A percentile compares a stretch with the other conserved stretches of the same genome.
Conservation (phyloP, 2,329 filamentous ascomycete species). For the Cercospora sesami region DNA sequence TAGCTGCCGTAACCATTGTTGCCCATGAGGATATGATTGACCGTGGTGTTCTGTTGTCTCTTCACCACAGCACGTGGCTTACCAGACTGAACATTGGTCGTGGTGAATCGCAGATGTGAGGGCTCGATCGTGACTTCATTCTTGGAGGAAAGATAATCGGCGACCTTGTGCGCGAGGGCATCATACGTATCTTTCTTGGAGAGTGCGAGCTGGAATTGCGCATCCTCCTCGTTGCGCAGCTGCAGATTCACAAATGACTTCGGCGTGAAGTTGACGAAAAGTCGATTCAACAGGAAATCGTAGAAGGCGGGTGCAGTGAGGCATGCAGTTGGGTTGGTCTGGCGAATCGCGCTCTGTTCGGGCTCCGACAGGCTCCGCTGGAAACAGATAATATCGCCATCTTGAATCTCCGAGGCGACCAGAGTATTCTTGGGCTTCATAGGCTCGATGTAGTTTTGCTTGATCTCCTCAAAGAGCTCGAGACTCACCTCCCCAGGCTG, state of each 20-base stretch:
- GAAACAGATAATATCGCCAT: slow-evolving; percentile 96
- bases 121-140: slow-evolving; percentile 60
- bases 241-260: slow-evolving; percentile 46
- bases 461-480: slow-evolving; percentile 92
- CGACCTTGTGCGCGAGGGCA: slow-evolving; percentile 79
- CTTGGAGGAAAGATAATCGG: slow-evolving; percentile 60
- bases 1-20: slow-evolving; percentile 69
- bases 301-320: slow-evolving; percentile 62
- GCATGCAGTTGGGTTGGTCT: slow-evolving; percentile 34
- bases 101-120: slow-evolving; percentile 89
- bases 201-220: slow-evolving; percentile 72
- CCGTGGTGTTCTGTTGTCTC: slow-evolving; percentile 66
- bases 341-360: slow-evolving; percentile 30
- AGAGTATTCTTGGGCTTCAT: slow-evolving; percentile 85
- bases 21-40: slow-evolving; percentile 71
- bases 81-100: slow-evolving; percentile 72
- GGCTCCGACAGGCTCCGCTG: slow-evolving; percentile 62
- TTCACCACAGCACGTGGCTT: slow-evolving; percentile 79
- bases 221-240: slow-evolving; percentile 51
- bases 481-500: slow-evolving; percentile 64
- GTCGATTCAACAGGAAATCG: slow-evolving; percentile 85
- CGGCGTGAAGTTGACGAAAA: slow-evolving; percentile 75
- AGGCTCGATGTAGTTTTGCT: slow-evolving; percentile 92
- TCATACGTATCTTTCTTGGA: slow-evolving; percentile 91
- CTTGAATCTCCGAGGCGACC: slow-evolving; percentile 88